These are phyloP conservation scores for Coemansia sp. DNA, from an alignment of 192 early-diverging fungal genomes.

Conservation along the genomic window DNA sequence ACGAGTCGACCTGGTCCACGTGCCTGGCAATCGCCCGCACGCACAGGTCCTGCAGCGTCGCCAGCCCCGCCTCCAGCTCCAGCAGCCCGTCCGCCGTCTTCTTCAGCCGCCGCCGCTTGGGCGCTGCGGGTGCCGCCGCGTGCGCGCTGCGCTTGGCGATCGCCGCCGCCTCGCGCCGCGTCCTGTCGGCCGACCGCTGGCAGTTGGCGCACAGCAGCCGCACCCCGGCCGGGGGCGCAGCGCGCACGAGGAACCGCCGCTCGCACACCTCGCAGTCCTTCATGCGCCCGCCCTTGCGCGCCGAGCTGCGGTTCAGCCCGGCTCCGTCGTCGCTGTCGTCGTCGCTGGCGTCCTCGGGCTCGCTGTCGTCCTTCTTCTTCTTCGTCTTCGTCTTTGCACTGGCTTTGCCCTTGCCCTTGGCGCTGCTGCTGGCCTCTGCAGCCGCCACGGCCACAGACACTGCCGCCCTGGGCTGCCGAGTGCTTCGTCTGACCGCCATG, in stretches of 20 bases:
- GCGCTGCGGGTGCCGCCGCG: too few species aligned
- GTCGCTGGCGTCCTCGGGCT: slow-evolving; percentile 6
- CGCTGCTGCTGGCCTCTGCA: not conserved
- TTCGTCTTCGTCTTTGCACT: slow-evolving; percentile 33
- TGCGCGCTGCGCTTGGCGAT: too few species aligned
- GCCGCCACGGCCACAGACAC: slow-evolving; percentile 6
- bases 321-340: slow-evolving; percentile 20
- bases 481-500: not conserved
- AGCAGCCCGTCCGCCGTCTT: slow-evolving; percentile 56
- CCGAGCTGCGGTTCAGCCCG: slow-evolving; percentile 41
- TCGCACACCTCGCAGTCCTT: slow-evolving; percentile 44
- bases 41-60: slow-evolving; percentile 67
- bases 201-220: slow-evolving; percentile 37
- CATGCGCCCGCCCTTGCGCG: slow-evolving; percentile 53
- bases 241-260: slow-evolving; percentile 40
- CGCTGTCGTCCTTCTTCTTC: slow-evolving; percentile 18
- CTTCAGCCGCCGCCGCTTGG: slow-evolving; percentile 13
- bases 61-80: slow-evolving; percentile 59
- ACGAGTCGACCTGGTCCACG: slow-evolving; percentile 80
- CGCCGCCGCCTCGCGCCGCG: slow-evolving; percentile 1
- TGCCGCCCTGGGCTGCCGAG: not conserved
- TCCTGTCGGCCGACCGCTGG: slow-evolving; percentile 39
- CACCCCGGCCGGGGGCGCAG: slow-evolving; percentile 6
- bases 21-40: slow-evolving; percentile 72
- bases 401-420: slow-evolving; percentile 12